phyloP scores from a whole-genome alignment of 345 rosid species.

The Citrus glauca region DNA sequence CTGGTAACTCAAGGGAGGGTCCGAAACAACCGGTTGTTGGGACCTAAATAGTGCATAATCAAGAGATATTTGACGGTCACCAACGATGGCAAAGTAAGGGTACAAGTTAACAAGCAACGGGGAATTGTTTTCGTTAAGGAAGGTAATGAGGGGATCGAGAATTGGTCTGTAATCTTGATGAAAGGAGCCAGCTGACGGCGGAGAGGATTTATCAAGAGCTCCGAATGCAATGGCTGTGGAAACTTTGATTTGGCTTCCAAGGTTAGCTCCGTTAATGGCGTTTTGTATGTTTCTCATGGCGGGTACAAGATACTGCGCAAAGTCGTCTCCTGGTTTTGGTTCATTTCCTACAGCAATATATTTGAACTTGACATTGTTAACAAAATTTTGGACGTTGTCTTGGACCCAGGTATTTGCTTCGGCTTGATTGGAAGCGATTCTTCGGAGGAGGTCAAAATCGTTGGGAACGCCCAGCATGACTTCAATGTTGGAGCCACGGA shows the following conservation, averaged over 20 bases:
- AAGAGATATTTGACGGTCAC: background rate
- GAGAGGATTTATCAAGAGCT: slow-evolving; percentile 13
- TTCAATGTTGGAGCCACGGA: slow-evolving; percentile 45
- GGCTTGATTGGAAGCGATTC: slow-evolving; percentile 37
- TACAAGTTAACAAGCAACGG: too few species aligned
- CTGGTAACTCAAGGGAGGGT: slow-evolving; percentile 23
- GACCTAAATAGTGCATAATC: slow-evolving; percentile 39
- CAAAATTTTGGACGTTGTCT: slow-evolving; percentile 32
- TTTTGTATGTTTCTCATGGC: slow-evolving; percentile 31
- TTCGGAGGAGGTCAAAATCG: background rate
- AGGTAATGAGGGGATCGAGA: too few species aligned
- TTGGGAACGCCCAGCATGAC: slow-evolving; percentile 50
- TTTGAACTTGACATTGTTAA: slow-evolving; percentile 35
- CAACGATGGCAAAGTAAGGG: too few species aligned
- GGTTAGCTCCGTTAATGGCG: slow-evolving; percentile 19
- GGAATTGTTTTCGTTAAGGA: slow-evolving; percentile 33
- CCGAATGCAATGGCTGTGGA: slow-evolving; percentile 24
- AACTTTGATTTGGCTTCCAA: slow-evolving; percentile 28
- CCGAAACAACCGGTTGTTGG: slow-evolving; percentile 14
- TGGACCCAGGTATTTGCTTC: slow-evolving; percentile 46
- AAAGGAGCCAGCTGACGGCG: slow-evolving; percentile 42
- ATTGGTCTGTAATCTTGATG: too few species aligned
- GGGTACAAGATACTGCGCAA: slow-evolving; percentile 25
- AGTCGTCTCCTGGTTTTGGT: slow-evolving; percentile 17
- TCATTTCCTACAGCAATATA: slow-evolving; percentile 69